These are phyloP conservation scores for Didymellaceae sp. DNA, from an alignment of 2,329 filamentous ascomycete species.

Conservation along the genomic window DNA sequence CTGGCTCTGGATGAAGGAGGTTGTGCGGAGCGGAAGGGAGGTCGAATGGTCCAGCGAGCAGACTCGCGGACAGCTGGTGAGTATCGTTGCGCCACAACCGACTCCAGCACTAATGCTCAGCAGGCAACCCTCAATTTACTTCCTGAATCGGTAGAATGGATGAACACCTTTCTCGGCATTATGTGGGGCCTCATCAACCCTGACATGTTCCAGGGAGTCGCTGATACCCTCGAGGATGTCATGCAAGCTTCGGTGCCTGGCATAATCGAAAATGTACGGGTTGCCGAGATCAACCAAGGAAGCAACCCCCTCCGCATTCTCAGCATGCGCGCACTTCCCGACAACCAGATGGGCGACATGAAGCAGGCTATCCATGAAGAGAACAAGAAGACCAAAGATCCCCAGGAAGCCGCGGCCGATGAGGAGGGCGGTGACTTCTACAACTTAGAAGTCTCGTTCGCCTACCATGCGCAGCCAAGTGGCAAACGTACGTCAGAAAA, in stretches of 20 bases:
- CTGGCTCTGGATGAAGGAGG: slow-evolving; percentile 88
- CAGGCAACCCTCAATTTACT: slow-evolving; percentile 84
- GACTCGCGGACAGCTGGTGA: slow-evolving; percentile 76
- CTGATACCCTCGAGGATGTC: slow-evolving; percentile 93
- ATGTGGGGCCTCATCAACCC: slow-evolving; percentile 94
- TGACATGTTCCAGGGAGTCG: slow-evolving; percentile 89
- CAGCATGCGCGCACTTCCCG: slow-evolving; percentile 83
- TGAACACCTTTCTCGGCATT: slow-evolving; percentile 85
- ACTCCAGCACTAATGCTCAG: slow-evolving; percentile 1
- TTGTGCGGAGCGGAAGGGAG: slow-evolving; percentile 80
- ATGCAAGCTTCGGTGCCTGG: slow-evolving; percentile 95
- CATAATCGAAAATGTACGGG: slow-evolving; percentile 90
- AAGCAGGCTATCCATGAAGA: slow-evolving; percentile 81
- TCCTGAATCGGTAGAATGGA: slow-evolving; percentile 90
- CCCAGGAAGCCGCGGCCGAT: slow-evolving; percentile 84
- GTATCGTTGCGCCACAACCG: slow-evolving; percentile 16
- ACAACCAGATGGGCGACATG: slow-evolving; percentile 79
- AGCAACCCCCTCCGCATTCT: slow-evolving; percentile 88
- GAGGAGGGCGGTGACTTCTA: slow-evolving; percentile 93
- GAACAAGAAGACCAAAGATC: slow-evolving; percentile 81
- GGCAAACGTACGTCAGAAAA: slow-evolving; percentile 75
- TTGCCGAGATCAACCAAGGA: slow-evolving; percentile 94
- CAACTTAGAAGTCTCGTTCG: slow-evolving; percentile 88
- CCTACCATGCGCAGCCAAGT: slow-evolving; percentile 85
- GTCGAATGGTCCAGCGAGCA: slow-evolving; percentile 90